Evolutionary conservation across 371 early-diverging fungal species (phyloP).

Genomic region (Apophysomyces variabilis): DNA sequence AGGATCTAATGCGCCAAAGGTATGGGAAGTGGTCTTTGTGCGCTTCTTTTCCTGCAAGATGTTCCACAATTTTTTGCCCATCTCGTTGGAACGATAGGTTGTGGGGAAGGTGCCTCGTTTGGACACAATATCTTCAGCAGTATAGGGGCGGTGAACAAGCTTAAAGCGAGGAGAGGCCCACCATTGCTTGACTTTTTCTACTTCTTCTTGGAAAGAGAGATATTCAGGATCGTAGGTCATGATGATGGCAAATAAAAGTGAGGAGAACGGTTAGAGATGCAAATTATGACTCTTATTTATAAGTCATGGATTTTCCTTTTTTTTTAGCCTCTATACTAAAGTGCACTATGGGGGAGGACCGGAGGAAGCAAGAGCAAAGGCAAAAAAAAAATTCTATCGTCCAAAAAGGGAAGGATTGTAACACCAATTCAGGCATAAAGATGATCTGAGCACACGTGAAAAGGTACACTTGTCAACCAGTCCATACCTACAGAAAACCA

Average conservation of each 20-base stretch:
- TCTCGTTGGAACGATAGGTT: conserved; percentile 83
- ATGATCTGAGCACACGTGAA: conserved; percentile 4
- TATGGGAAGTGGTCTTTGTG: conserved; percentile 83
- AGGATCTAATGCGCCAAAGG: conserved; percentile 95
- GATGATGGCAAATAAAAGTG: not conserved
- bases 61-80: conserved; percentile 95
- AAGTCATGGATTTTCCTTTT: not conserved
- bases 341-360: too few species aligned
- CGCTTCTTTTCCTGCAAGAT: conserved; percentile 81
- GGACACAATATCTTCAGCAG: conserved; percentile 88
- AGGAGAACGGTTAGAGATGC: not conserved
- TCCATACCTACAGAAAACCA: too few species aligned
- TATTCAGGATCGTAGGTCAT: conserved; percentile 27
- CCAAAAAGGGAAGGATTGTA: not conserved
- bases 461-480: not conserved
- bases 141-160: conserved; percentile 87
- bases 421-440: not conserved
- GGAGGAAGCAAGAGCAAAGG: too few species aligned
- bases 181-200: conserved; percentile 87
- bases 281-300: not conserved
- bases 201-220: conserved; percentile 50
- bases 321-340: too few species aligned
- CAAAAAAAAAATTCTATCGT: not conserved
- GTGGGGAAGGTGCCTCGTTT: conserved; percentile 87
- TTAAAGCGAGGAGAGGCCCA: conserved; percentile 89